Evolutionary conservation across 345 rosid genomes (phyloP), one percentile per base, ranked within the genome.

Genomic region (Alliaria petiolata): DNA sequence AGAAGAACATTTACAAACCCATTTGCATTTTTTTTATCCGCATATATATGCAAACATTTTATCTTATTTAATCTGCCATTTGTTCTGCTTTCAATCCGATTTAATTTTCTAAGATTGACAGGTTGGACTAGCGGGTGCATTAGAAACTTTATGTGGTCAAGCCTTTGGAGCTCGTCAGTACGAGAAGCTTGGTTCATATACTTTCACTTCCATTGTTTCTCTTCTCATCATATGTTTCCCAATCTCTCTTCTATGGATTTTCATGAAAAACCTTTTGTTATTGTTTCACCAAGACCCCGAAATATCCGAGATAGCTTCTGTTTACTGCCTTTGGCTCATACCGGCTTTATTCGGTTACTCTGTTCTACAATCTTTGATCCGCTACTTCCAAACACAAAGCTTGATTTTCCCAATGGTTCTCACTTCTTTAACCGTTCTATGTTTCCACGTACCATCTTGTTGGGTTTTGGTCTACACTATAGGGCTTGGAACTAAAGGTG

Each of bases 91-190:
- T 22, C 2, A 22, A 22, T 22, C 36, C 9, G 38, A 35, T 34
- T 16, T 33, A 33, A 9, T 13, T 34, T 56, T 19, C 15, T 34
- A 19, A 4, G 42, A 55, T 33, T 51, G 8, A 56, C 46, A 72
- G 77, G 44, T 49, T 42, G 93, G 96, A 31, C 82, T 89, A n/a
- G n/a, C n/a, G n/a, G n/a, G n/a, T n/a, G n/a, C n/a, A n/a, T n/a
- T n/a, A n/a, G 96, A 91, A 68, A 91, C 96, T 9, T 69, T 87
- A 52, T 79, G 86, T 54, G 93, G 96, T 7, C 96, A 89, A 84
- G 86, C 89, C 3, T 85, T 76, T 74, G 96, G 93, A 81, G 88
- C 88, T 26, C 31, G 76, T 26, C 88, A 84, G 34, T 82, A 84
- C 63, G 40, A 55, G 17, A 72, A 52, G 3, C 57, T 72, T 1